Conservation (phyloP, 768 basidiomycete genomes). For the Mycena haematopus region DNA sequence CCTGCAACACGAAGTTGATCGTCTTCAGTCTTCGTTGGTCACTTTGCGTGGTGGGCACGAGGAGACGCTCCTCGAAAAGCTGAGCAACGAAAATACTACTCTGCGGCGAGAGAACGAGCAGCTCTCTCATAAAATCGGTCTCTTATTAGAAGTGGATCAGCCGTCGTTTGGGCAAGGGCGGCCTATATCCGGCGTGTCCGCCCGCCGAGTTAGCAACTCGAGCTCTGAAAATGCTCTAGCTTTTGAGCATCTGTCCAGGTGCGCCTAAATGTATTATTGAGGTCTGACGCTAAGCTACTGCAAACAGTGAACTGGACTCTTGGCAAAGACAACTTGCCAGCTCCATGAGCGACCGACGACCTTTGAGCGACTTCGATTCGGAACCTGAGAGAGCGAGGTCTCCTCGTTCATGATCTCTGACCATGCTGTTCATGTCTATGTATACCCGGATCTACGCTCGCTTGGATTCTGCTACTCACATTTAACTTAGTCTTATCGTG, state of each 20-base stretch:
- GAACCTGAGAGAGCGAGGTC: slow-evolving; percentile 68
- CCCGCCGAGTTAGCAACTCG: slow-evolving; percentile 72
- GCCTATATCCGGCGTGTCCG: slow-evolving; percentile 65
- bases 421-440: slow-evolving; percentile 49
- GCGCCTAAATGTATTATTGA: neutral
- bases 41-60: slow-evolving; percentile 79
- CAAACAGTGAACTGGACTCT: slow-evolving; percentile 79
- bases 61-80: slow-evolving; percentile 79
- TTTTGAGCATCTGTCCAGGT: slow-evolving; percentile 60
- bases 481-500: slow-evolving; percentile 34
- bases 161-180: slow-evolving; percentile 67
- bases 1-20: slow-evolving; percentile 80
- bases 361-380: slow-evolving; percentile 75
- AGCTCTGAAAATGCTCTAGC: slow-evolving; percentile 83
- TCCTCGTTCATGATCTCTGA: slow-evolving; percentile 52
- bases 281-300: neutral
- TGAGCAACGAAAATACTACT: slow-evolving; percentile 79
- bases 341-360: slow-evolving; percentile 76
- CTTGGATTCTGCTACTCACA: slow-evolving; percentile 37
- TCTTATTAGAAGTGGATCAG: slow-evolving; percentile 87
- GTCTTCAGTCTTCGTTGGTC: slow-evolving; percentile 72
- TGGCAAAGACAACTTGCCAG: slow-evolving; percentile 87
- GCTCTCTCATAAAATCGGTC: slow-evolving; percentile 88
- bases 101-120: slow-evolving; percentile 88
- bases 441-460: slow-evolving; percentile 39